These are phyloP conservation scores for Cladosporium sp. DNA, from an alignment of 2,329 filamentous ascomycete genomes.

Conservation along the genomic window DNA sequence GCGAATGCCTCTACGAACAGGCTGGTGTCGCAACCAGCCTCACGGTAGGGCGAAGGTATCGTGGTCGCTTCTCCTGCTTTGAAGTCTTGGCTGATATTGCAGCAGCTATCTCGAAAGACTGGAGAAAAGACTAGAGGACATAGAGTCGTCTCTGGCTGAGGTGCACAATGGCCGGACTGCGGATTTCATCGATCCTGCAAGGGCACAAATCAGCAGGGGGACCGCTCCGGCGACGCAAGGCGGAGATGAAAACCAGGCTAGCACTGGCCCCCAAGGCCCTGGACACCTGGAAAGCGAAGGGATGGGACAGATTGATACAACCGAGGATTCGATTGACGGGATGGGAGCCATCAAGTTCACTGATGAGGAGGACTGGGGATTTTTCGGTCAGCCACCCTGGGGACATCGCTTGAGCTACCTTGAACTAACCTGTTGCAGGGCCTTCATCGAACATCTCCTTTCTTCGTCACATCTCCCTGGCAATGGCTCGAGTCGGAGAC, in stretches of 20 bases:
- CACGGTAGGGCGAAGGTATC: constrained; percentile 1
- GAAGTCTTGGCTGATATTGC: neutral
- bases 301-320: neutral
- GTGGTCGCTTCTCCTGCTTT: neutral
- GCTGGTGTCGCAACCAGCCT: constrained; percentile 16
- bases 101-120: neutral
- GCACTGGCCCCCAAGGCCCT: neutral
- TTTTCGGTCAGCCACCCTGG: neutral
- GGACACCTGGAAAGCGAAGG: neutral
- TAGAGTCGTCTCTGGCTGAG: constrained; percentile 1
- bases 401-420: neutral
- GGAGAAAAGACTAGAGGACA: neutral
- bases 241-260: neutral
- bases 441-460: constrained; percentile 1
- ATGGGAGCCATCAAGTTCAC: constrained; percentile 2
- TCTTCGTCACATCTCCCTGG: constrained; percentile 1
- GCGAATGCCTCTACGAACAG: constrained; percentile 42
- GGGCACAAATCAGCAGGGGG: neutral
- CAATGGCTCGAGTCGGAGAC: neutral
- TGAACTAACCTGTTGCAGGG: neutral
- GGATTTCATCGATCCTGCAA: neutral
- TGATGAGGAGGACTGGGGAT: constrained; percentile 1
- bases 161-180: neutral
- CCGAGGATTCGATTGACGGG: neutral
- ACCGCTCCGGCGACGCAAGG: neutral